phyloP scores from a whole-genome alignment of 192 early-diverging fungal genomes.

The Coemansia sp. region DNA sequence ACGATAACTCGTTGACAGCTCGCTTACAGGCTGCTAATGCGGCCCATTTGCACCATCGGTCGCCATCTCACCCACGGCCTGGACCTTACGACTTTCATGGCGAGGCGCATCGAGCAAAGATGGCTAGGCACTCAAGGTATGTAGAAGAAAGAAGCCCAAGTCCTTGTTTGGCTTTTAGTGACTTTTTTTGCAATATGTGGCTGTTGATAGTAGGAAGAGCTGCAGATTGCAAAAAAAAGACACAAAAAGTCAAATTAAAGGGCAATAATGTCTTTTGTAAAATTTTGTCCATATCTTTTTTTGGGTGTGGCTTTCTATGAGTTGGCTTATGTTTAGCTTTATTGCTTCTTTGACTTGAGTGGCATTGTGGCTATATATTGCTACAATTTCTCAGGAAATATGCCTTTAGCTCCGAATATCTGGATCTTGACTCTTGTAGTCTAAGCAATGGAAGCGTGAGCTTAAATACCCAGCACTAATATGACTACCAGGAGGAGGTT shows the following conservation, averaged over 20 bases:
- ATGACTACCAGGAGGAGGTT: not conserved
- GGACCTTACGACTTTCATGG: conserved; percentile 29
- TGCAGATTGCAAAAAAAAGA: not conserved
- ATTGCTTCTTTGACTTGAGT: conserved; percentile 6
- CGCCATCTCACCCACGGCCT: conserved; percentile 20
- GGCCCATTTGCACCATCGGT: conserved; percentile 10
- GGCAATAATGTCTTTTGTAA: conserved; percentile 5
- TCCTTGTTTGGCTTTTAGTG: not conserved
- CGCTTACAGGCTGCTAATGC: conserved; percentile 13
- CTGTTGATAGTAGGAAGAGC: not conserved
- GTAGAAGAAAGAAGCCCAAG: conserved; percentile 9
- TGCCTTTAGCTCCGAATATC: not conserved
- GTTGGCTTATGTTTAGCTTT: not conserved
- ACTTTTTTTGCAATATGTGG: not conserved
- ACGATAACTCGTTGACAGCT: conserved; percentile 10
- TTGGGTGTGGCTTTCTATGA: conserved; percentile 8
- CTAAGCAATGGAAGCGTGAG: not conserved
- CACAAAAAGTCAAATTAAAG: not conserved
- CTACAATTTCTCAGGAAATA: conserved; percentile 10
- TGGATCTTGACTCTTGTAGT: not conserved
- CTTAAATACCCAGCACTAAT: not conserved
- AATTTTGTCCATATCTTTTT: not conserved
- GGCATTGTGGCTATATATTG: conserved; percentile 14
- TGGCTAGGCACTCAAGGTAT: conserved; percentile 50
- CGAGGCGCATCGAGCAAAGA: conserved; percentile 39